Base-by-base conservation (phyloP, 139 green algal species). In the Desmodesmus armatus region DNA sequence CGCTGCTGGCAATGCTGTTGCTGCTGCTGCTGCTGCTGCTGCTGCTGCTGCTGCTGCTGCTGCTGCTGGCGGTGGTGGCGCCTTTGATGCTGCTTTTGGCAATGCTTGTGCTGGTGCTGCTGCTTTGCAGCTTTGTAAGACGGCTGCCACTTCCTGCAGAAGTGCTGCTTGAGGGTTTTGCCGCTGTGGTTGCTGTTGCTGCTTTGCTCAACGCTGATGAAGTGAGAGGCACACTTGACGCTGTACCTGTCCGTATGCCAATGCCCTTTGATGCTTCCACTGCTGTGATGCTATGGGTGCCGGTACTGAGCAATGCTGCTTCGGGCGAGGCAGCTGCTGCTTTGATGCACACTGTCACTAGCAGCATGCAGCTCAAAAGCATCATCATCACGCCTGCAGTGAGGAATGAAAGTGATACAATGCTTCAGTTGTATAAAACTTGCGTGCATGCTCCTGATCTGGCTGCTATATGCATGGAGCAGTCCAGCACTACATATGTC, bases 21-120 rank as follows among this genome's bases (percentile, higher is more conserved):
- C 17, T 69, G 60, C 17, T 69, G 60, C 60, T 69, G 60, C 60
- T 69, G 60, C 60, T 69, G 60, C 60, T 69, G 60, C 60, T 69
- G 60, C 60, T 69, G 60, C 13, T 69, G 60, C 11, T 69, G 60
- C 11, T 69, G 5, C 5, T 17, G 60, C 60, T 69, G 60, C 17
- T n/a, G 17, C 60, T 7, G 11, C 60, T 33, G 25, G 60, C 60
- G 25, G 60, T 69, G 60, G 11, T 69, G 60, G 11, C n/a, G 60
- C 60, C n/a, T 9, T 17, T 69, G 13, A 9, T 69, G 60, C 13
- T 69, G 60, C 60, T 69, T 29, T 17, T 17, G 60, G 11, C 27
- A 33, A 5, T 17, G 60, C 60, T 33, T 29, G 5, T n/a, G 60
- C 60, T 69, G 60, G 11, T 69, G 25, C 25, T 69, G 60, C 13